Evolutionary conservation across 768 basidiomycete genomes (phyloP), one percentile per base, ranked within the genome.

Genomic region (Ephemerocybe angulata): DNA sequence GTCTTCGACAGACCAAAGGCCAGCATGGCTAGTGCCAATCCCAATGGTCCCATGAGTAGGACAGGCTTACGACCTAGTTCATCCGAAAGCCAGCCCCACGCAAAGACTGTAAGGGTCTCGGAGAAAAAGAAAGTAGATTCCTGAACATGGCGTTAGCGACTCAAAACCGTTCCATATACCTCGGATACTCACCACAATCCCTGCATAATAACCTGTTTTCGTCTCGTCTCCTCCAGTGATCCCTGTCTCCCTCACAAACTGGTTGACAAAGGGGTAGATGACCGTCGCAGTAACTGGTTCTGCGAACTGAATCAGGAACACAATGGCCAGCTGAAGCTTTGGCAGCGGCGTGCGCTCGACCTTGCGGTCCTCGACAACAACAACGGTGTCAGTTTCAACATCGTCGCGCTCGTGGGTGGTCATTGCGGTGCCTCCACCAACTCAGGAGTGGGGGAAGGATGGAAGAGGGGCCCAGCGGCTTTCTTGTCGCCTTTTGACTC

Each of bases 31-130:
- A 77, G 17, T 0, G 72, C 48, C 13, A 77, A 62, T 11, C 78
- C 77, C 24, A 76, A 54, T 0, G 75, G 73, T 0, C 75, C 78
- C 19, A 75, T 55, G 3, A 80, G 63, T 19, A 81, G 60, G 3
- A 79, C 62, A 17, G 78, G 77, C 47, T 71, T 63, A 19, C 78
- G 68, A 3, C 79, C 80, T 52, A 74, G 58, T 19, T 65, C 63
- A 58, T 79, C 78, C 2, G 78, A 76, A 17, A 73, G 60, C 54
- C 71, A 65, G 5, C 76, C 74, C 78, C 77, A 80, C 25, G 69
- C 67, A n/a, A 79, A 65, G 17, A 77, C 75, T 6, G 73, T 73
- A 4, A 72, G 30, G 21, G 70, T 70, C 63, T 80, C 76, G 12
- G 76, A 66, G 27, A 75, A 62, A 61, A 76, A 78, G 63, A 77